phyloP scores from a whole-genome alignment of 805 yeast genomes.

The Naumovozyma dairenensis region DNA sequence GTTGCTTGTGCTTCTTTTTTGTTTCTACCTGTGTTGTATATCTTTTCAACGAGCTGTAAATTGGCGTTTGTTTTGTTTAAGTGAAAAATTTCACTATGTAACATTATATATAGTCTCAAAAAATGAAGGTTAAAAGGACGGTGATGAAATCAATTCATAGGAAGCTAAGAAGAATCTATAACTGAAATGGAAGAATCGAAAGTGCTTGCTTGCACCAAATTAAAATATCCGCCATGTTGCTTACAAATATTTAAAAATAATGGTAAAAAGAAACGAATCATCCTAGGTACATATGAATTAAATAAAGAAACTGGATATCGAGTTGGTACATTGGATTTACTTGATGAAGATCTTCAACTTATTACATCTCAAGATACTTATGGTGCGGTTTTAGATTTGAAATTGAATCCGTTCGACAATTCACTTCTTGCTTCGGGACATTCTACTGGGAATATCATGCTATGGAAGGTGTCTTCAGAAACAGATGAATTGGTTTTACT shows the following conservation, averaged over 20 bases:
- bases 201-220: slow-evolving; percentile 21
- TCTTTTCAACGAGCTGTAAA: no score
- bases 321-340: slow-evolving; percentile 51
- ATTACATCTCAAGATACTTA: slow-evolving; percentile 30
- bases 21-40: no score
- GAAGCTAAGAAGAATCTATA: no score
- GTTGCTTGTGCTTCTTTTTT: no score
- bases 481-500: slow-evolving; percentile 13
- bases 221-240: slow-evolving; percentile 78
- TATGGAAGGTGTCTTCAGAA: slow-evolving; percentile 43
- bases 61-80: no score
- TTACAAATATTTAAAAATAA: slow-evolving; percentile 45
- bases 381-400: slow-evolving; percentile 71
- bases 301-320: slow-evolving; percentile 49
- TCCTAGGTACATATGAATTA: slow-evolving; percentile 76
- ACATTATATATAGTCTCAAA: no score
- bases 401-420: slow-evolving; percentile 48
- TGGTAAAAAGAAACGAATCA: slow-evolving; percentile 36
- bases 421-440: slow-evolving; percentile 52
- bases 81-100: no score
- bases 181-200: slow-evolving; percentile 15
- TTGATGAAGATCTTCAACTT: slow-evolving; percentile 17
- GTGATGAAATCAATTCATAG: no score
- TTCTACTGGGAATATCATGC: slow-evolving; percentile 62
- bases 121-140: no score